phyloP scores from a whole-genome alignment of 768 basidiomycete genomes.

The Leccinum disarticulatum region DNA sequence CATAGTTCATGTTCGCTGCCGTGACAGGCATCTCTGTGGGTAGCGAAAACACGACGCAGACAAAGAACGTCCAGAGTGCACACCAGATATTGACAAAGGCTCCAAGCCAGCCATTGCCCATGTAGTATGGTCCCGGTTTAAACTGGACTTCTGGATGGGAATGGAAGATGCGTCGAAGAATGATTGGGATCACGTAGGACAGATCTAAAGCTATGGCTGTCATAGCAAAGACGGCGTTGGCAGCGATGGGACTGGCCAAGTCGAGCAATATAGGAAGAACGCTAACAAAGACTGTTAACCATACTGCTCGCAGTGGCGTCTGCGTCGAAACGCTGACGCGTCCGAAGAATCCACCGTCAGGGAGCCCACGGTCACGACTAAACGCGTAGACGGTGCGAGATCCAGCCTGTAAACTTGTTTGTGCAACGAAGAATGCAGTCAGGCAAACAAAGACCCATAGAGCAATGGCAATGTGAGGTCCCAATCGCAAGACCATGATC shows the following conservation, averaged over 20 bases:
- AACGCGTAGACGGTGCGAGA: constrained; percentile 62
- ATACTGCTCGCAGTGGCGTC: constrained; percentile 58
- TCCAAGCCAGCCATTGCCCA: constrained; percentile 51
- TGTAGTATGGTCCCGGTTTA: constrained; percentile 60
- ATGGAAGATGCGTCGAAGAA: constrained; percentile 48
- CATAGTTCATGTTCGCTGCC: constrained; percentile 51
- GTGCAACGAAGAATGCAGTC: constrained; percentile 62
- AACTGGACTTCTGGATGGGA: constrained; percentile 60
- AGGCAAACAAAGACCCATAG: constrained; percentile 61
- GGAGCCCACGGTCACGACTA: constrained; percentile 52
- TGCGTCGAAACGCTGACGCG: constrained; percentile 44
- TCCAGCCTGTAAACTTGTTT: constrained; percentile 51
- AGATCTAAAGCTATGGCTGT: constrained; percentile 52
- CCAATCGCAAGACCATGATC: constrained; percentile 56
- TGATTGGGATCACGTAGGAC: constrained; percentile 58
- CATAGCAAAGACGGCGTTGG: constrained; percentile 59
- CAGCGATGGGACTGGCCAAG: constrained; percentile 51
- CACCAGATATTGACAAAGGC: constrained; percentile 46
- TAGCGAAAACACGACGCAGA: constrained; percentile 48
- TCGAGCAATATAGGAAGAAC: constrained; percentile 49
- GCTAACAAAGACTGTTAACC: constrained; percentile 45
- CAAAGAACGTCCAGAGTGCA: constrained; percentile 46
- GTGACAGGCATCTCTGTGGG: constrained; percentile 52
- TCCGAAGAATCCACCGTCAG: constrained; percentile 59
- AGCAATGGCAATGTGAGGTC: constrained; percentile 47